Evolutionary conservation across 805 yeast species (phyloP), one percentile per base, ranked within the genome.

Genomic region (Yarrowia sp.): DNA sequence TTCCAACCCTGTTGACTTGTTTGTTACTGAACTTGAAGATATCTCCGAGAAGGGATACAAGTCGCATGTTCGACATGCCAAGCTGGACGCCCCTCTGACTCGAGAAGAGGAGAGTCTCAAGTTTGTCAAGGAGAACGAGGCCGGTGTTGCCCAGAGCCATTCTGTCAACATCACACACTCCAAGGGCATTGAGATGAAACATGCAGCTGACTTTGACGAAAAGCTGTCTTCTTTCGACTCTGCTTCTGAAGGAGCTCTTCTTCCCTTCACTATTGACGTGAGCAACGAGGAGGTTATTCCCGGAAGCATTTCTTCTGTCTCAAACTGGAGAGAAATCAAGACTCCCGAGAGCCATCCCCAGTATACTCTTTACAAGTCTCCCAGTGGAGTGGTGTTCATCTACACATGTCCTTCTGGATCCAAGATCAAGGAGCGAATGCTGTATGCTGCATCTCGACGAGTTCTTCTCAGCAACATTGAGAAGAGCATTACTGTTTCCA

Each of bases 331-430:
- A 58, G 64, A 58, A 4, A 58, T 58, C 47, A 61, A 61, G 65
- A 47, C 58, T 4, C 45, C 42, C 39, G 61, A 33, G 9, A 18
- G 22, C n/a, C 51, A 41, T 18, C 66, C 66, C 15, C 66, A 48
- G 15, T 65, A 65, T 36, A 61, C 61, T 1, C 44, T 65, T 9
- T 65, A 61, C 35, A 45, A 45, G 51, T 22, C 65, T 9, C 39
- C 45, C 50, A 70, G 71, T 42, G 84, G 64, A 1, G 63, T 65
- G 39, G 70, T 83, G 38, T 92, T 93, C 74, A 84, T 92, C 36
- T 90, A 90, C 73, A 82, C 93, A 8, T 92, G 97, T 75, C 98
- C 99, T 3, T 85, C 96, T 0, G 92, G 92, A 1, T 87, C 97
- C 47, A 87, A 86, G 75, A 95, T 95, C 44, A 89, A 87, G 74